Conservation (phyloP, 495 filamentous ascomycete genomes). For the Pyronema omphalodes region DNA sequence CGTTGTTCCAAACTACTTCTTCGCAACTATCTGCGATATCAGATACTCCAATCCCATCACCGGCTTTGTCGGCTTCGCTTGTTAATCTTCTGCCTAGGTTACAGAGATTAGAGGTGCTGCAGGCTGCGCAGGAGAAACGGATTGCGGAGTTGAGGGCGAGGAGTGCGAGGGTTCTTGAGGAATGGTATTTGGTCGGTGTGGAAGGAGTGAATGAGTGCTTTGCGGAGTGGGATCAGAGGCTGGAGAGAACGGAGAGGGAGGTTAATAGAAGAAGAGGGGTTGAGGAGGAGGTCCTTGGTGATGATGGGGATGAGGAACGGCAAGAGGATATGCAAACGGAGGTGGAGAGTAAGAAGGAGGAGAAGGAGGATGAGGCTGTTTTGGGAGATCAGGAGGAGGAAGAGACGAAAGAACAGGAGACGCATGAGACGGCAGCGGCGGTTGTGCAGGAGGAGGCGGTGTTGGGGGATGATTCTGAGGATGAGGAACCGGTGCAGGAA, state of each 20-base stretch:
- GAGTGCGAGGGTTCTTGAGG: slow-evolving; percentile 51
- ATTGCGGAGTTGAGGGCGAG: slow-evolving; percentile 54
- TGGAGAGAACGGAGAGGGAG: slow-evolving; percentile 7
- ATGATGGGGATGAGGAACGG: neutral
- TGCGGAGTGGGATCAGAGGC: slow-evolving; percentile 22
- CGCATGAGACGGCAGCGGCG: no score
- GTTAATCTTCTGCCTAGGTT: slow-evolving; percentile 54
- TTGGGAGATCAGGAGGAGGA: no score
- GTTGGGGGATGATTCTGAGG: no score
- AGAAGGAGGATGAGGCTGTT: no score
- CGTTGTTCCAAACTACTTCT: slow-evolving; percentile 54
- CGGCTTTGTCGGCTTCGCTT: slow-evolving; percentile 45
- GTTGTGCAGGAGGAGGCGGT: no score
- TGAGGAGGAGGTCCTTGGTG: neutral
- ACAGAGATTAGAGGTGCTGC: slow-evolving; percentile 42
- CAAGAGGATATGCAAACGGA: no score
- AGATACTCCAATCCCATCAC: slow-evolving; percentile 58
- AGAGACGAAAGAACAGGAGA: no score
- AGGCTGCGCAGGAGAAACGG: slow-evolving; percentile 51
- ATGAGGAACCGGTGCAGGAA: no score
- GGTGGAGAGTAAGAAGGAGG: no score
- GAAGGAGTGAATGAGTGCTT: slow-evolving; percentile 22
- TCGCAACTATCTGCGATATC: slow-evolving; percentile 63
- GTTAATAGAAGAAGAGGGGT: slow-evolving; percentile 18
- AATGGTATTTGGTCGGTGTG: slow-evolving; percentile 54